Percentiles rank a stretch among this genome's conserved stretches.
Evolutionary conservation across 2,329 filamentous ascomycete genomes (phyloP).

Genomic region (Cercospora nicotianae): DNA sequence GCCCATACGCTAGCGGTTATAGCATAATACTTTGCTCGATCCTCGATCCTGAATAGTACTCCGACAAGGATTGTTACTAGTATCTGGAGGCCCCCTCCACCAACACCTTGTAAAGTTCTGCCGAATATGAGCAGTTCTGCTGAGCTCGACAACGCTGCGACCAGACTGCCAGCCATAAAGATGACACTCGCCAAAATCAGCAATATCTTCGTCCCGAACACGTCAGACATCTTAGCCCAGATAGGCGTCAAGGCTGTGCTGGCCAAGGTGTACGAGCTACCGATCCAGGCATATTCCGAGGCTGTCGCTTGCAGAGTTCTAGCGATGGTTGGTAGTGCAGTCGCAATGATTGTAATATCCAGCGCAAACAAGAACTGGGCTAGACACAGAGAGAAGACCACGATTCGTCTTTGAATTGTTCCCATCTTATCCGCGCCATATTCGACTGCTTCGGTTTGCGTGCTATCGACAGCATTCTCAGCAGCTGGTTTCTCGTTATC

Average conservation of each 20-base stretch:
- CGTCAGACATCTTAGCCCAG: constrained; percentile 65
- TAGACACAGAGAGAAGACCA: constrained; percentile 12
- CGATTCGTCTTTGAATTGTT: background rate
- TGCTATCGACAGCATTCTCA: background rate
- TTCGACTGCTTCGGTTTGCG: background rate
- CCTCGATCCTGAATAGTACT: constrained; percentile 51
- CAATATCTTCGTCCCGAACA: constrained; percentile 65
- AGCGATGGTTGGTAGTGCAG: constrained; percentile 60
- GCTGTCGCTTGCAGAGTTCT: constrained; percentile 39
- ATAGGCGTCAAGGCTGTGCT: constrained; percentile 54
- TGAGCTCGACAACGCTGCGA: constrained; percentile 17
- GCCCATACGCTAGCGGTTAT: constrained; percentile 45
- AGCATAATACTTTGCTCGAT: constrained; percentile 48
- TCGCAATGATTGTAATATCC: constrained; percentile 64
- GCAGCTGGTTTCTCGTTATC: background rate
- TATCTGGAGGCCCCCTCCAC: constrained; percentile 48
- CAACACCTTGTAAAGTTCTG: constrained; percentile 56
- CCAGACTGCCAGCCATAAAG: constrained; percentile 49
- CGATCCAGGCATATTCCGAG: constrained; percentile 56
- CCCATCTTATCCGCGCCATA: background rate
- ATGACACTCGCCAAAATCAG: constrained; percentile 60
- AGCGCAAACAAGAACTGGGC: constrained; percentile 53
- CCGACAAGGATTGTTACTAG: constrained; percentile 52
- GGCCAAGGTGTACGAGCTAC: constrained; percentile 52
- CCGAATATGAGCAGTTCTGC: constrained; percentile 51